Base-by-base conservation (phyloP, 495 filamentous ascomycete genomes). In the Tuber microsphaerosporum region DNA sequence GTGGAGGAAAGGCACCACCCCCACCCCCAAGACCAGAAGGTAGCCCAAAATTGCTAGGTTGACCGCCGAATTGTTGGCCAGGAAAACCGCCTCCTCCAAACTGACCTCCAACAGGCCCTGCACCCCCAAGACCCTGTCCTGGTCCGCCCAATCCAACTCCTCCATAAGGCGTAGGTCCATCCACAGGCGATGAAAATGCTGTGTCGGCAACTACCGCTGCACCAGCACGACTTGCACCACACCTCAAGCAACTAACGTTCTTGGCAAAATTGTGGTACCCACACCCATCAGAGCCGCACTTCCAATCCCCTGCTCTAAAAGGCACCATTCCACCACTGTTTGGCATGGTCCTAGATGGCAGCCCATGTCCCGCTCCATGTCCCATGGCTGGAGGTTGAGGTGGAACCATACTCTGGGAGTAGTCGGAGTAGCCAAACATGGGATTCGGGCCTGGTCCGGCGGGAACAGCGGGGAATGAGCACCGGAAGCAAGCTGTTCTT, bases 231-330 rank as follows among this genome's bases (percentile, higher is more conserved):
- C 94, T 95, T 37, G 94, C 96, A 81, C 95, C 95, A 81, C 95
- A 99, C 73, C 95, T 92, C 73, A 99, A 88, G 84, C 95, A 99
- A 84, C 92, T 95, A 77, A 97, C 94, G 82, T 99, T 99, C 88
- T 99, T 99, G 69, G 95, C 95, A 82, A 99, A 99, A 84, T 99
- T 99, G 85, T 99, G 95, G 81, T 99, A 99, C 45, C 92, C 93
- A 83, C 95, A 99, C n/a, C 93, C 93, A 82, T 97, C 94, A 51
- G 93, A 94, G 69, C 95, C 95, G 84, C 95, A 99, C 83, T 97
- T 97, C 95, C 95, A 99, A 83, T 99, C 95, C 79, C 95, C 95
- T 68, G 95, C 95, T 77, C 95, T 91, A 90, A 98, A 99, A 34
- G 95, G 95, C 74, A 98, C 94, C 75, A 94, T 91, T 71, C 94